These are phyloP conservation scores for Erythrophleum ivorense DNA, from an alignment of 331 rosid species.

Conservation along the genomic window DNA sequence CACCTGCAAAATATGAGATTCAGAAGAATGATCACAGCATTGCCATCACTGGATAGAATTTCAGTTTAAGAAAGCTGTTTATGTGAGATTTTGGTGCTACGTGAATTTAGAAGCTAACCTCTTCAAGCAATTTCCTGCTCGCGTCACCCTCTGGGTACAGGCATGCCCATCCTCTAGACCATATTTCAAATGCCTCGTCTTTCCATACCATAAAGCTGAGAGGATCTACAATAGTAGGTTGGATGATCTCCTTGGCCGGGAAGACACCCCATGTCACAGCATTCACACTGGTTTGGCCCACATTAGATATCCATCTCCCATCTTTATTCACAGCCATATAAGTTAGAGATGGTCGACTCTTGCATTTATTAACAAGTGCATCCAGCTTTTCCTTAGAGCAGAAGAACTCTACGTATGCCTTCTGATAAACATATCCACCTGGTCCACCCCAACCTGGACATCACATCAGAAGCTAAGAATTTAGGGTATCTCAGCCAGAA, in stretches of 20 bases:
- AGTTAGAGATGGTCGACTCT: slow-evolving; percentile 68
- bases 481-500: slow-evolving; percentile 27
- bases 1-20: slow-evolving; percentile 57
- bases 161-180: slow-evolving; percentile 92
- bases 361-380: slow-evolving; percentile 69
- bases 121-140: slow-evolving; percentile 82
- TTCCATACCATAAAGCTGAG: slow-evolving; percentile 89
- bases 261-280: slow-evolving; percentile 99
- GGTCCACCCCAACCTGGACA: slow-evolving; percentile 96
- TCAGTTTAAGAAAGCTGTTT: not conserved
- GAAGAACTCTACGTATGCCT: slow-evolving; percentile 94
- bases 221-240: slow-evolving; percentile 96
- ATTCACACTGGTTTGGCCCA: slow-evolving; percentile 72
- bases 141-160: slow-evolving; percentile 78
- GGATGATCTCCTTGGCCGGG: slow-evolving; percentile 91
- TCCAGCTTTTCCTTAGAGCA: slow-evolving; percentile 86
- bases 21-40: slow-evolving; percentile 14
- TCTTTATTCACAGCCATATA: slow-evolving; percentile 87
- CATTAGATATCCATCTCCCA: slow-evolving; percentile 79
- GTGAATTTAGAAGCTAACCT: slow-evolving; percentile 56
- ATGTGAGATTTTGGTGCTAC: not conserved
- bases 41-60: slow-evolving; percentile 13
- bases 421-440: slow-evolving; percentile 93
- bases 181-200: slow-evolving; percentile 95
- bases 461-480: slow-evolving; percentile 32